Evolutionary conservation across 2,329 filamentous ascomycete genomes (phyloP).

Genomic region (Aspergillus neoniger): DNA sequence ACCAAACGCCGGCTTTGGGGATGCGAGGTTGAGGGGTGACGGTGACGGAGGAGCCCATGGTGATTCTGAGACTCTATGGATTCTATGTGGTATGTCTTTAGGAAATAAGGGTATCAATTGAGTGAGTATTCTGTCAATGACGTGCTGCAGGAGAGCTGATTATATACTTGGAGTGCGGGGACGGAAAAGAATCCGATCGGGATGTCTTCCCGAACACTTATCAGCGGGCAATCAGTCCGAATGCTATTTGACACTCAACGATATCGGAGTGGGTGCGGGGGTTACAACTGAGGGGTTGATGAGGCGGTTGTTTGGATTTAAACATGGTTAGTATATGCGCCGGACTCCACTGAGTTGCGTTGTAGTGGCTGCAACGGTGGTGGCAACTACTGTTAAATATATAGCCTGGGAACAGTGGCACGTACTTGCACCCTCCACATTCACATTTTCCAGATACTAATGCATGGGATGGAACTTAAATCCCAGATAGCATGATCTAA

Average conservation of each 20-base stretch:
- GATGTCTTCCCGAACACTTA: slow-evolving; percentile 2
- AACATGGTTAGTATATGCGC: no score
- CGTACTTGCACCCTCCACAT: no score
- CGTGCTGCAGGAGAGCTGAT: not conserved
- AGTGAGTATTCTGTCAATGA: not conserved
- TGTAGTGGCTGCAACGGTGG: no score
- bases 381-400: no score
- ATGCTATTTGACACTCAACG: not conserved
- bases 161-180: not conserved
- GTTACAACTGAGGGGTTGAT: no score
- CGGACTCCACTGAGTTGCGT: no score
- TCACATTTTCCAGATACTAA: no score
- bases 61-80: not conserved
- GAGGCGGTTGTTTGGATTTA: no score
- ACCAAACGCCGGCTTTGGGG: slow-evolving; percentile 49
- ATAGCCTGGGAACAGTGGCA: no score
- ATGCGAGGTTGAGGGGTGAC: slow-evolving; percentile 22
- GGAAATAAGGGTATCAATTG: not conserved
- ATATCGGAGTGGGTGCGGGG: not conserved
- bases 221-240: slow-evolving; percentile 2
- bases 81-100: not conserved
- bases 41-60: slow-evolving; percentile 17
- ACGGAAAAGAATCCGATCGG: slow-evolving; percentile 13
- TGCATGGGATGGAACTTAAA: no score
- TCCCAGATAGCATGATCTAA: no score